Evolutionary conservation across 2,329 filamentous ascomycete species (phyloP).

Genomic region (Exophiala sp.): DNA sequence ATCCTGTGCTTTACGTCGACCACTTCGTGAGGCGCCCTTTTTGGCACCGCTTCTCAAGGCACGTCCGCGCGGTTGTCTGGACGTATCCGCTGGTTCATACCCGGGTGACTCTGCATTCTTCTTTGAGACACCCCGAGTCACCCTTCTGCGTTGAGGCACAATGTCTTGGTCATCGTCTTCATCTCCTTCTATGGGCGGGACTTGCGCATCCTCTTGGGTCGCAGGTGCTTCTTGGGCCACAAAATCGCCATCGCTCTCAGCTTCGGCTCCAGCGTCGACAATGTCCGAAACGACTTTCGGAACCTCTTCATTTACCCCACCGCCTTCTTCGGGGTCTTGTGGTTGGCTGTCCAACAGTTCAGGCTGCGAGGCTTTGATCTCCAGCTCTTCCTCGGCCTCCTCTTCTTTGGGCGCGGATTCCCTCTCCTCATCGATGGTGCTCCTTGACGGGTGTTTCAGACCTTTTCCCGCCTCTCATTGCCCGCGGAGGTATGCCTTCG

Average conservation of each 20-base stretch:
- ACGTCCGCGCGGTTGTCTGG: slow-evolving; percentile 33
- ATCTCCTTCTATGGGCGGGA: slow-evolving; percentile 36
- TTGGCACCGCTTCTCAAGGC: slow-evolving; percentile 30
- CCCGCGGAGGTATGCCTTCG: slow-evolving; percentile 40
- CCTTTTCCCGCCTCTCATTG: slow-evolving; percentile 41
- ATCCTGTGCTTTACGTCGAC: slow-evolving; percentile 44
- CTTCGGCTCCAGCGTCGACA: slow-evolving; percentile 19
- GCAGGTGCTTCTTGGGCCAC: slow-evolving; percentile 32
- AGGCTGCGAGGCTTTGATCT: slow-evolving; percentile 37
- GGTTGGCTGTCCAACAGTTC: slow-evolving; percentile 42
- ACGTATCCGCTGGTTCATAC: slow-evolving; percentile 29
- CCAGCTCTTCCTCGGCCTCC: slow-evolving; percentile 28
- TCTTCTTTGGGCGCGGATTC: slow-evolving; percentile 39
- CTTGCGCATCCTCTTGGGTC: slow-evolving; percentile 36
- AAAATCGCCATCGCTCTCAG: slow-evolving; percentile 23
- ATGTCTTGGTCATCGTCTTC: slow-evolving; percentile 54
- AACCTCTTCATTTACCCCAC: slow-evolving; percentile 20
- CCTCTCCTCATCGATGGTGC: slow-evolving; percentile 35
- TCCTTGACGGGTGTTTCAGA: slow-evolving; percentile 37
- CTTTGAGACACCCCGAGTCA: slow-evolving; percentile 30
- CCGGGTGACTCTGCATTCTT: slow-evolving; percentile 33
- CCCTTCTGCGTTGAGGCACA: slow-evolving; percentile 46
- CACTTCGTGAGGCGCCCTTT: slow-evolving; percentile 38
- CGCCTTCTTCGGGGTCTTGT: slow-evolving; percentile 29
- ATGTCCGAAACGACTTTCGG: slow-evolving; percentile 26